Evolutionary conservation across 176 grass and related monocot species (phyloP).

Genomic region (Triticum monococcum): DNA sequence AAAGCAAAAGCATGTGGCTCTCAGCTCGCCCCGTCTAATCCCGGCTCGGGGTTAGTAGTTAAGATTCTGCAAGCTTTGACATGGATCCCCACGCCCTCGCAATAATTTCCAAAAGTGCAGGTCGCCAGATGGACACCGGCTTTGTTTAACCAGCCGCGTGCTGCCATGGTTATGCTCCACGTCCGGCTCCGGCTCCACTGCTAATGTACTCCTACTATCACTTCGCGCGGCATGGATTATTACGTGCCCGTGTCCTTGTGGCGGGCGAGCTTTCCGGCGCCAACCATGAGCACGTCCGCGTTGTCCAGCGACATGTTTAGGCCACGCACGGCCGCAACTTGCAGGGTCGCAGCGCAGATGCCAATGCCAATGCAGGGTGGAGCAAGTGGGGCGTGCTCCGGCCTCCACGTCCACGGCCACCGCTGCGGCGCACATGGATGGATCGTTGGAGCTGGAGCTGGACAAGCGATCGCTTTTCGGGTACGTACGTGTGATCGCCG

Average conservation of each 20-base stretch:
- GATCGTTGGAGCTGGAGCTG: background rate
- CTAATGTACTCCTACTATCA: too few species aligned
- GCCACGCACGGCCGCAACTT: background rate
- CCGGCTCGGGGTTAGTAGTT: background rate
- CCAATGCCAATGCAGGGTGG: background rate
- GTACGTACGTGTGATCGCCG: background rate
- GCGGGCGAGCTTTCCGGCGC: too few species aligned
- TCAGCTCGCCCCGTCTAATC: background rate
- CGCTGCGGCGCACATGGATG: background rate
- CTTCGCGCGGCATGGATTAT: slow-evolving; percentile 4
- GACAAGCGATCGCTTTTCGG: slow-evolving; percentile 33
- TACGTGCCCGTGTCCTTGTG: background rate
- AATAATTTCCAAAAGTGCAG: slow-evolving; percentile 26
- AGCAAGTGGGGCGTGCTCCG: background rate
- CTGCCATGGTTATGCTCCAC: background rate
- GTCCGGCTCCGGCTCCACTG: background rate
- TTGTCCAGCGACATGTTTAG: background rate
- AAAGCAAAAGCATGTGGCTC: background rate
- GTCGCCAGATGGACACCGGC: background rate
- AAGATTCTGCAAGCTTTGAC: background rate
- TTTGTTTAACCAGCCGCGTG: background rate
- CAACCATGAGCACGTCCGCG: background rate
- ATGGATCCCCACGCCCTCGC: background rate
- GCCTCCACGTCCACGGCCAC: slow-evolving; percentile 4
- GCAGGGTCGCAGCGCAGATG: background rate